A percentile compares a stretch with the other conserved stretches of the same genome.
phyloP scores from a whole-genome alignment of 345 rosid species.

The Melastoma malabathricum region DNA sequence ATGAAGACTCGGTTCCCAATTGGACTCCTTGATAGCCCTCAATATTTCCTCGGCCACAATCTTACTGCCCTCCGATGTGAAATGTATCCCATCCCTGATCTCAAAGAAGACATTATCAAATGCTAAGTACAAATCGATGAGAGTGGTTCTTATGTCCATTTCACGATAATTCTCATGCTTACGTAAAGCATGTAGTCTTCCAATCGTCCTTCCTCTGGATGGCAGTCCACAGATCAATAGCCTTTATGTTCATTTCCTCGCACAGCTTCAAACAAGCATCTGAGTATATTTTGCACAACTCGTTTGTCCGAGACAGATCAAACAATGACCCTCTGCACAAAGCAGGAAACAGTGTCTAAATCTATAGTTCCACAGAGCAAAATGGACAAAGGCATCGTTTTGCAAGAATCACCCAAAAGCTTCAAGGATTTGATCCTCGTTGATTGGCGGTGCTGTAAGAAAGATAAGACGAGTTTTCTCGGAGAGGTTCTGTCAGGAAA shows the following conservation, averaged over 20 bases:
- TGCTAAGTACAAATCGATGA: not conserved
- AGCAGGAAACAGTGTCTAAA: not conserved
- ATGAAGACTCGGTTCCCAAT: constrained; percentile 62
- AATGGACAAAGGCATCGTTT: not conserved
- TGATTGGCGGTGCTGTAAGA: constrained; percentile 62
- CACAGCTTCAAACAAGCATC: constrained; percentile 61
- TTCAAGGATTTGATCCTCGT: constrained; percentile 29
- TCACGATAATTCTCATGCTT: constrained; percentile 13
- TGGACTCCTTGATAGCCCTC: constrained; percentile 40
- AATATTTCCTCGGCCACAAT: constrained; percentile 48
- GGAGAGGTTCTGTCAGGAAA: constrained; percentile 54
- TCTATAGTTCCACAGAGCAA: not conserved
- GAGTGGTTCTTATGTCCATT: not conserved
- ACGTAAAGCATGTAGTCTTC: constrained; percentile 60
- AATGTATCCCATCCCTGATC: constrained; percentile 67
- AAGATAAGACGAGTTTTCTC: constrained; percentile 51
- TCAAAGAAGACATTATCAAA: not conserved
- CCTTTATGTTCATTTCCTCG: constrained; percentile 42
- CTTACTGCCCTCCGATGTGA: constrained; percentile 48
- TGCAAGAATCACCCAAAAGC: constrained; percentile 15
- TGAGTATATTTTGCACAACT: constrained; percentile 41
- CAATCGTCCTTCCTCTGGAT: constrained; percentile 49
- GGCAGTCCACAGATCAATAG: constrained; percentile 58
- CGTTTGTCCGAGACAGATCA: constrained; percentile 41
- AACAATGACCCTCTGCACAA: constrained; percentile 10